These are phyloP conservation scores for Alternaria tenuissima DNA, from an alignment of 2,329 filamentous ascomycete species.

Conservation along the genomic window DNA sequence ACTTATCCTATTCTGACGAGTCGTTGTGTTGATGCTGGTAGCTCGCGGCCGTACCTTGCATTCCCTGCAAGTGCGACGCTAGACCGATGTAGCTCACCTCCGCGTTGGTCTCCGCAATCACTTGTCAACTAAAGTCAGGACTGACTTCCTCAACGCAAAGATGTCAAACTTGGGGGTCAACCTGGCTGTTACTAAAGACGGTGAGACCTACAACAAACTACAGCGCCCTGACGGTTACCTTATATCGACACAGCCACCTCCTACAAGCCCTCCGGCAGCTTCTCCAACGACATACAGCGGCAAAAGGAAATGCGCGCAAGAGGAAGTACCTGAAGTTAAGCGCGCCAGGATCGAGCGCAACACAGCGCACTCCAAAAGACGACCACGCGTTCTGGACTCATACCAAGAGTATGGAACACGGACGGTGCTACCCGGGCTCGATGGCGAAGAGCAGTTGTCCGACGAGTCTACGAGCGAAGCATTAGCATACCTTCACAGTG, in stretches of 20 bases:
- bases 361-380: background rate
- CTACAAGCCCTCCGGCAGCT: constrained; percentile 5
- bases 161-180: constrained; percentile 41
- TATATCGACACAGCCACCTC: constrained; percentile 16
- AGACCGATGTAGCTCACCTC: constrained; percentile 12
- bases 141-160: constrained; percentile 5
- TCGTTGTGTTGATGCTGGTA: background rate
- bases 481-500: constrained; percentile 46
- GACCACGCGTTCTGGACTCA: constrained; percentile 14
- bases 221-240: constrained; percentile 44
- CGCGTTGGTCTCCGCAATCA: constrained; percentile 14
- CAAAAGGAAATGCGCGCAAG: constrained; percentile 37
- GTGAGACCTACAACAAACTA: constrained; percentile 49
- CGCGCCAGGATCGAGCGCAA: constrained; percentile 21
- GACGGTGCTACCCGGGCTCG: constrained; percentile 40
- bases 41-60: background rate
- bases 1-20: background rate
- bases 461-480: constrained; percentile 42
- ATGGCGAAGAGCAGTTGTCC: constrained; percentile 36
- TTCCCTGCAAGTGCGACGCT: background rate
- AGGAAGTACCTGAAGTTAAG: constrained; percentile 25
- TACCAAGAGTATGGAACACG: constrained; percentile 37
- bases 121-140: background rate
- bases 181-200: constrained; percentile 44
- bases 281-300: constrained; percentile 6